A percentile compares a stretch with the other conserved stretches of the same genome.
Conservation (phyloP, 169 alveolate genomes). For the Neospora caninum region DNA sequence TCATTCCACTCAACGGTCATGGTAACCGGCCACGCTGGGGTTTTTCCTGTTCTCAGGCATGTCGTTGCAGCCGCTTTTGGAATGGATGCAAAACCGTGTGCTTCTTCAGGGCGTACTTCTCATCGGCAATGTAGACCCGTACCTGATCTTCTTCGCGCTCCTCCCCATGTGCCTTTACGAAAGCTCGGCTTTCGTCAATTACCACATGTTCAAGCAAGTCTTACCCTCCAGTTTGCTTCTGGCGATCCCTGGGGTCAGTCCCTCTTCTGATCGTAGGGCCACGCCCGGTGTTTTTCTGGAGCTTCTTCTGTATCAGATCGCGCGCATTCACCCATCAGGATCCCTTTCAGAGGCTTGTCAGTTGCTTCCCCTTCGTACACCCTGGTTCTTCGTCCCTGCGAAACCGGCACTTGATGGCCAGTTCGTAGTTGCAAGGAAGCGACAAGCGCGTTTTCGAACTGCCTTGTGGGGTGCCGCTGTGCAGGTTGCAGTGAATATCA, state of each 20-base stretch:
- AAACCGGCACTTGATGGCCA: too few species aligned
- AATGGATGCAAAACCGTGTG: background rate
- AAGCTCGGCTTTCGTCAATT: background rate
- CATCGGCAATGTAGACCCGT: background rate
- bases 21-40: background rate
- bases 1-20: too few species aligned
- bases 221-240: conserved; percentile 1
- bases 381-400: too few species aligned
- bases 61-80: background rate
- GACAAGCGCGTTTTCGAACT: too few species aligned
- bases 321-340: background rate
- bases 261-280: background rate
- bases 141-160: background rate
- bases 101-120: background rate
- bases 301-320: too few species aligned
- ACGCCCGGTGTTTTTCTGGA: background rate
- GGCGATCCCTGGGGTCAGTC: conserved; percentile 13
- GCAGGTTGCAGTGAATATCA: background rate
- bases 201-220: conserved; percentile 11
- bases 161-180: conserved; percentile 30
- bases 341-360: too few species aligned
- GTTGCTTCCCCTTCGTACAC: too few species aligned
- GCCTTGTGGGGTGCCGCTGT: background rate
- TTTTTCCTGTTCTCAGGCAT: background rate
- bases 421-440: too few species aligned